A percentile compares a stretch with the other conserved stretches of the same genome.
phyloP scores from a whole-genome alignment of 495 filamentous ascomycete genomes.

The Podospora pseudocomata region DNA sequence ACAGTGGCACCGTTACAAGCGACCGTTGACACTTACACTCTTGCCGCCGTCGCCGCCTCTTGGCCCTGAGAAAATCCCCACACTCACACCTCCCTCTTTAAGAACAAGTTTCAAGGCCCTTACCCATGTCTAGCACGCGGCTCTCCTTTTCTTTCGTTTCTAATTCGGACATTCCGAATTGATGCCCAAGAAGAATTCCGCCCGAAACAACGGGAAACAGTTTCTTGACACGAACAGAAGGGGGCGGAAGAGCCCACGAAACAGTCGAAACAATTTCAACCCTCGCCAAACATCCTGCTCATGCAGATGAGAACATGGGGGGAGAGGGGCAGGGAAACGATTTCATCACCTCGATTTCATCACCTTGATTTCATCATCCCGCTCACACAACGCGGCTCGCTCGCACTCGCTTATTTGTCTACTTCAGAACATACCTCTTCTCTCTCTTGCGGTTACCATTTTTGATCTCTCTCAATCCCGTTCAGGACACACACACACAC shows the following conservation, averaged over 20 bases:
- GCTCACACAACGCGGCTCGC: not conserved
- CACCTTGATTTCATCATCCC: not conserved
- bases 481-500: too few relatives aligned
- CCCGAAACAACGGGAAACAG: not conserved
- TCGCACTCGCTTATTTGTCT: not conserved
- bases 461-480: too few relatives aligned
- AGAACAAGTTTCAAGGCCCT: not conserved
- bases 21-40: not conserved
- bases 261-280: too few relatives aligned
- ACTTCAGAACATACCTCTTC: not conserved
- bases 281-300: not conserved
- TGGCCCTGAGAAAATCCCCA: not conserved
- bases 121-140: not conserved
- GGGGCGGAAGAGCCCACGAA: too few relatives aligned
- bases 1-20: not conserved
- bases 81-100: not conserved
- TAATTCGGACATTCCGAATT: not conserved
- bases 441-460: not conserved
- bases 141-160: not conserved
- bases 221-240: not conserved
- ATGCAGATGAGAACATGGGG: not conserved
- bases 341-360: not conserved
- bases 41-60: too few relatives aligned
- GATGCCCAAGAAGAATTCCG: not conserved
- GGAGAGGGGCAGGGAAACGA: not conserved